Conservation (phyloP, 108 stramenopile genomes). For the Skeletonema costatum region DNA sequence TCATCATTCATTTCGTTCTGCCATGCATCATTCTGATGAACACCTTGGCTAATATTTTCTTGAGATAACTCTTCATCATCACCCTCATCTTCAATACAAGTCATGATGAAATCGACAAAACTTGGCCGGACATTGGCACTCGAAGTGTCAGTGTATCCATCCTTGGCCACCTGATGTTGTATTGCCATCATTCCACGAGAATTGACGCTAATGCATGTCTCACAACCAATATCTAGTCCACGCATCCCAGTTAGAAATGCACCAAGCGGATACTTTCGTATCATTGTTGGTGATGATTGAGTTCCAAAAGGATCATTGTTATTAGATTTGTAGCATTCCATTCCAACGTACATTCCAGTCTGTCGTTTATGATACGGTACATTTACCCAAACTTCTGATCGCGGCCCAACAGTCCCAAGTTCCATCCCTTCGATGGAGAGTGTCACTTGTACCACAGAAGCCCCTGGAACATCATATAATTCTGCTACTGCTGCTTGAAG, state of each 20-base stretch:
- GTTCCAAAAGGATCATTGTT: neutral
- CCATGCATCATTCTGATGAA: neutral
- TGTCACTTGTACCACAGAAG: constrained; percentile 39
- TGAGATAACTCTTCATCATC: constrained; percentile 42
- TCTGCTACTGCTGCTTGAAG: constrained; percentile 54
- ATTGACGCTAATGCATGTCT: constrained; percentile 74
- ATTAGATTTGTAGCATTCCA: constrained; percentile 29
- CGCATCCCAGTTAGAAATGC: constrained; percentile 58
- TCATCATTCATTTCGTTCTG: constrained; percentile 18
- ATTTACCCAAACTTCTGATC: constrained; percentile 46
- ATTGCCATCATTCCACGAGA: constrained; percentile 75
- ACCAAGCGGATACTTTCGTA: constrained; percentile 44
- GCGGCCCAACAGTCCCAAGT: constrained; percentile 54
- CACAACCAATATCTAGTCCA: constrained; percentile 67
- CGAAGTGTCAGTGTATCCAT: constrained; percentile 19
- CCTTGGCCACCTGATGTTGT: constrained; percentile 64
- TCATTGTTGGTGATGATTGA: constrained; percentile 1
- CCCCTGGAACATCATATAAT: constrained; percentile 57
- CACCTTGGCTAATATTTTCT: neutral
- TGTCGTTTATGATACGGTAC: constrained; percentile 45
- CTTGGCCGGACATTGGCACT: constrained; percentile 44
- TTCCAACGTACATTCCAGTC: constrained; percentile 42
- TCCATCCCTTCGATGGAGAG: constrained; percentile 52
- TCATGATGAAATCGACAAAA: constrained; percentile 75
- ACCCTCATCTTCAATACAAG: constrained; percentile 52